phyloP scores from a whole-genome alignment of 208 protist species.

The Angomonas ambiguus region DNA sequence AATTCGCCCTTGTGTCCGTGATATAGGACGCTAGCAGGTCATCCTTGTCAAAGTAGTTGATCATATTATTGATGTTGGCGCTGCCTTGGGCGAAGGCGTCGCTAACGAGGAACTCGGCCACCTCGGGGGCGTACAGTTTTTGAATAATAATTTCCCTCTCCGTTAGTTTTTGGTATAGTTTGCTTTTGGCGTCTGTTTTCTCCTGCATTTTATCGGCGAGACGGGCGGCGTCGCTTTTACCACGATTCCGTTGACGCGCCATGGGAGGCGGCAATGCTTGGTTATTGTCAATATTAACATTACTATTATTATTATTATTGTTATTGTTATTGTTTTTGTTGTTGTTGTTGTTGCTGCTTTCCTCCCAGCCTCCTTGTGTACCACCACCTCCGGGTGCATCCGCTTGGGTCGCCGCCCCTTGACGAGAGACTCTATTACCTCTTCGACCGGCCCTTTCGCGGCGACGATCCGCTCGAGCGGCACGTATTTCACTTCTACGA shows the following conservation, averaged over 20 bases:
- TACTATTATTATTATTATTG: no score
- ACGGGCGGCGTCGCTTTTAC: slow-evolving; percentile 17
- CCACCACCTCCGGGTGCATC: no score
- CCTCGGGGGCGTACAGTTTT: slow-evolving; percentile 43
- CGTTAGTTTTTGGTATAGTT: slow-evolving; percentile 25
- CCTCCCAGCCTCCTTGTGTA: no score
- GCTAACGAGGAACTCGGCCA: slow-evolving; percentile 13
- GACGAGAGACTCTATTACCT: no score
- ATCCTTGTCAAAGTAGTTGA: slow-evolving; percentile 62
- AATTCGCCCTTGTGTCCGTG: slow-evolving; percentile 50
- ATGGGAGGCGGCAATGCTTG: background rate
- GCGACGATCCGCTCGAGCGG: slow-evolving; percentile 27
- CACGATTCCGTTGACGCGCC: background rate
- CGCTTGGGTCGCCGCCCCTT: background rate
- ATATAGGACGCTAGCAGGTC: slow-evolving; percentile 55
- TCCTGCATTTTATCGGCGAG: slow-evolving; percentile 27
- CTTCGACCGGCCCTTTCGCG: slow-evolving; percentile 4
- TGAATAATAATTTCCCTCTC: slow-evolving; percentile 48
- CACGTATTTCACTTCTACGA: slow-evolving; percentile 26
- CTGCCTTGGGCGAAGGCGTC: slow-evolving; percentile 1
- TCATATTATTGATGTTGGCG: slow-evolving; percentile 3
- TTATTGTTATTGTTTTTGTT: no score
- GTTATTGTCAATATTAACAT: slow-evolving; percentile 5
- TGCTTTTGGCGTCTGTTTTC: slow-evolving; percentile 9
- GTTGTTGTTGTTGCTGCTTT: no score